Evolutionary conservation across 1,284 basidiomycete species (phyloP), one percentile per base, ranked within the genome.

Genomic region (Cryptococcus jaspeensis): DNA sequence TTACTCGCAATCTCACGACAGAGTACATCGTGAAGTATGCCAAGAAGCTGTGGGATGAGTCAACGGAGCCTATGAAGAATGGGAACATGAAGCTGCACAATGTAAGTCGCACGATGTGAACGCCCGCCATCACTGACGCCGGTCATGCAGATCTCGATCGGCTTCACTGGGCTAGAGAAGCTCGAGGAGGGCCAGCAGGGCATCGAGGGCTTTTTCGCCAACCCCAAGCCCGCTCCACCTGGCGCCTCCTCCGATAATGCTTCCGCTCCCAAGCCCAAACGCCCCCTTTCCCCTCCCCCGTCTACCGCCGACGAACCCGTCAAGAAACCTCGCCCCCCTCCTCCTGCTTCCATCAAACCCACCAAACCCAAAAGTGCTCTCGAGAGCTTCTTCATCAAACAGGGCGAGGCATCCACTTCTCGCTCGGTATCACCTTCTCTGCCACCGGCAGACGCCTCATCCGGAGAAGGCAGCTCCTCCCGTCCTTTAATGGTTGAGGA

Each of bases 1-100:
- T 88, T 72, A 82, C 83, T 7, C 81, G 82, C 16, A 83, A 87
- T 46, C 79, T 88, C n/a, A 86, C 83, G 0, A 85, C 90, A 8
- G 90, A 92, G 63, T 79, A 85, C 58, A 88, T 99, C 58, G 83
- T 87, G 15, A 80, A 83, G n/a, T 84, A 85, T 40, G 94, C 86
- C 1, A 84, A 90, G 65, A 89, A 85, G 71, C 81, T 99, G 1
- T 92, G 94, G 88, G 88, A 87, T 60, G 93, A 97, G 58, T 82
- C 92, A 13, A 82, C 89, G 7, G 82, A 82, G 47, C 80, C 82
- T 41, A 74, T 80, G 35, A 59, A 58, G 35, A 75, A 77, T 3
- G 69, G 66, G 1, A 64, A 57, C 32, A 80, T 89, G 77, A 87
- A 88, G 58, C 81, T 96, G 48, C 87, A 86, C 39, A 84, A 83